These are phyloP conservation scores for Selenicereus undatus DNA, from an alignment of 148 eudicot species.

Conservation along the genomic window DNA sequence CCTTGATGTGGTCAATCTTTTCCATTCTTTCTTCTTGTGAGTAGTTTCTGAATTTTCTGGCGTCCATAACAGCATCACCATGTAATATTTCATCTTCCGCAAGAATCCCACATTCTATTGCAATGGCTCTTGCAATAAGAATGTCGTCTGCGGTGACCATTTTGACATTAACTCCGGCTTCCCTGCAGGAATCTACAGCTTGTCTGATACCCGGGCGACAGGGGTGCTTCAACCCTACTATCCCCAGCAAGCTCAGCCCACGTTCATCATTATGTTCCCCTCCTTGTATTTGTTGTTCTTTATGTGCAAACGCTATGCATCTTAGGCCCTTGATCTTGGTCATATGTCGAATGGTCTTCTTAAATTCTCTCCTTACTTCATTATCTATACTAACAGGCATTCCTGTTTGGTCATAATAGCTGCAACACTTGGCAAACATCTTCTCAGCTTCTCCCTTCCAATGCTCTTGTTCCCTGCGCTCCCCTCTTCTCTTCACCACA, in stretches of 20 bases:
- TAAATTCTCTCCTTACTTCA: slow-evolving; percentile 10
- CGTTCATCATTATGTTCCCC: slow-evolving; percentile 4
- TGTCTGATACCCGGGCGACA: slow-evolving; percentile 40
- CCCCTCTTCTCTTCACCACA: neutral
- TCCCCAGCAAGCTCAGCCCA: slow-evolving; percentile 59
- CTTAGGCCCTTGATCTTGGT: slow-evolving; percentile 31
- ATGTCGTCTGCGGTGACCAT: slow-evolving; percentile 49
- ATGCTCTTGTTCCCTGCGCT: slow-evolving; percentile 18
- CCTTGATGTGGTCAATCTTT: slow-evolving; percentile 14
- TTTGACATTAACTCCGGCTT: slow-evolving; percentile 42
- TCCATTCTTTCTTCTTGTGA: slow-evolving; percentile 27
- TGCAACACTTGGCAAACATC: slow-evolving; percentile 37
- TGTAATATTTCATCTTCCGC: slow-evolving; percentile 23
- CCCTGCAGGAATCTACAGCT: slow-evolving; percentile 35
- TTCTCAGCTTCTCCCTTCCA: slow-evolving; percentile 54
- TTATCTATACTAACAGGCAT: slow-evolving; percentile 15
- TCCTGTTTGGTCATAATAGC: slow-evolving; percentile 25
- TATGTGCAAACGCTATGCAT: slow-evolving; percentile 40
- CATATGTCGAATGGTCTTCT: slow-evolving; percentile 28
- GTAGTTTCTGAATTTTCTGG: slow-evolving; percentile 31
- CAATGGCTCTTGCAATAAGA: slow-evolving; percentile 44
- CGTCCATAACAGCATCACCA: slow-evolving; percentile 35
- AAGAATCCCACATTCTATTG: slow-evolving; percentile 43
- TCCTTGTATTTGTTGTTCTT: neutral
- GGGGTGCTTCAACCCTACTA: slow-evolving; percentile 56